Percentiles rank a stretch among this genome's conserved stretches.
These are phyloP conservation scores for Saprolegnia diclina DNA, from an alignment of 352 stramenopile genomes.

Conservation along the genomic window DNA sequence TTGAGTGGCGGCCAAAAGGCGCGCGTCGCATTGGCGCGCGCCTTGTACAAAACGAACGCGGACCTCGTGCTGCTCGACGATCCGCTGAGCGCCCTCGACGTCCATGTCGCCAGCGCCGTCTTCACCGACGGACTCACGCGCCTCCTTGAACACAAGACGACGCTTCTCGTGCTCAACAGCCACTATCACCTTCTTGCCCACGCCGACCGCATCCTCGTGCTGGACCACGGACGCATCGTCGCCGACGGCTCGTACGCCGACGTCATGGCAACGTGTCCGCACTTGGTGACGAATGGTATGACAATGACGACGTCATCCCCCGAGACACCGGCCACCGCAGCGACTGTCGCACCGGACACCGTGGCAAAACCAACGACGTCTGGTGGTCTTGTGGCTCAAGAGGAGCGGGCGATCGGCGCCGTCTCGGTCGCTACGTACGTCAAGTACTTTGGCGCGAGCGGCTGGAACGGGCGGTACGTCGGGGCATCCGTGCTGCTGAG, in stretches of 20 bases:
- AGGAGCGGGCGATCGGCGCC: constrained; percentile 12
- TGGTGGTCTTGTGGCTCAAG: constrained; percentile 25
- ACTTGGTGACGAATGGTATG: constrained; percentile 15
- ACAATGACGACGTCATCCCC: not conserved
- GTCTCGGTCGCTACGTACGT: constrained; percentile 11
- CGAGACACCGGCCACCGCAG: not conserved
- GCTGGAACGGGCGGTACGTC: constrained; percentile 16
- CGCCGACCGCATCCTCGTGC: constrained; percentile 39
- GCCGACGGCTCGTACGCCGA: constrained; percentile 73
- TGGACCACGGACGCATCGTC: constrained; percentile 41
- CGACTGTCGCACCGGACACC: not conserved
- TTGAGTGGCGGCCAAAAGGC: constrained; percentile 81
- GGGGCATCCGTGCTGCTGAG: not conserved
- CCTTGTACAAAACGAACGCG: constrained; percentile 43
- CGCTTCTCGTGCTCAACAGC: constrained; percentile 39
- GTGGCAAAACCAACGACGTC: not conserved
- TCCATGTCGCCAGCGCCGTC: constrained; percentile 40
- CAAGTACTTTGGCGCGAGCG: constrained; percentile 9
- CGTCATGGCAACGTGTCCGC: constrained; percentile 38
- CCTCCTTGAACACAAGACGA: constrained; percentile 33
- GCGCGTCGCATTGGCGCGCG: constrained; percentile 49
- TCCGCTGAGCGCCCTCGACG: constrained; percentile 55
- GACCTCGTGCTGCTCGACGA: constrained; percentile 64
- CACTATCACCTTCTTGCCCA: constrained; percentile 42
- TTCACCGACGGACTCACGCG: constrained; percentile 37